Conservation (phyloP, 2,329 filamentous ascomycete genomes). For the Beauveria australis region DNA sequence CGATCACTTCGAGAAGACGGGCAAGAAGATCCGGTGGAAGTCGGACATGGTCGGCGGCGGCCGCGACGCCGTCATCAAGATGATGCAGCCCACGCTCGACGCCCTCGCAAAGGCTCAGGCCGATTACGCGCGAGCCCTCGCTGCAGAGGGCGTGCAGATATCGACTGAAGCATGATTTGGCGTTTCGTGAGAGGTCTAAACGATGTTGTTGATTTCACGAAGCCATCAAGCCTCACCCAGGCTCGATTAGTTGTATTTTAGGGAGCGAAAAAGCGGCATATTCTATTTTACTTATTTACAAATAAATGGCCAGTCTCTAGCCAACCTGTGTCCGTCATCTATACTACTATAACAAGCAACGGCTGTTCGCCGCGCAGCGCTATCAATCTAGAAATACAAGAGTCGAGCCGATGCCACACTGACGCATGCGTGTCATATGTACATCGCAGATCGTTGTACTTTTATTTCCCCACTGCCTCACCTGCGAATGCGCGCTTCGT, state of each 20-base stretch:
- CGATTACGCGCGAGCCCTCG: constrained; percentile 65
- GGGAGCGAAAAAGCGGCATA: not conserved
- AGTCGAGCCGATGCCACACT: not conserved
- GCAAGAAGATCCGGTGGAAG: constrained; percentile 65
- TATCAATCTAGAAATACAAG: constrained; percentile 3
- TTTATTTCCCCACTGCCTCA: not conserved
- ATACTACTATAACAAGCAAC: not conserved
- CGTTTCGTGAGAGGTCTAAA: not conserved
- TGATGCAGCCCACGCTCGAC: constrained; percentile 66
- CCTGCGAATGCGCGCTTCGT: constrained; percentile 37
- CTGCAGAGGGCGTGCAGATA: constrained; percentile 48
- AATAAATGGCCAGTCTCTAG: not conserved
- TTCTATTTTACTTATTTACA: constrained; percentile 9
- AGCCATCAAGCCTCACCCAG: not conserved
- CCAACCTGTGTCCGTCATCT: not conserved
- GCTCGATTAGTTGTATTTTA: not conserved
- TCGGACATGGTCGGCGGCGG: constrained; percentile 65
- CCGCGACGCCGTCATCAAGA: constrained; percentile 61
- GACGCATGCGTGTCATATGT: not conserved
- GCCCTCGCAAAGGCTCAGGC: constrained; percentile 61
- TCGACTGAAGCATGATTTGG: constrained; percentile 32
- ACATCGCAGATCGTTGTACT: not conserved
- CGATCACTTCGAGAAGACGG: constrained; percentile 62
- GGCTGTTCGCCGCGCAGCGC: not conserved
- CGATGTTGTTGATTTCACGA: not conserved